Evolutionary conservation across 2,329 filamentous ascomycete species (phyloP).

Genomic region (Epichloe bromicola): DNA sequence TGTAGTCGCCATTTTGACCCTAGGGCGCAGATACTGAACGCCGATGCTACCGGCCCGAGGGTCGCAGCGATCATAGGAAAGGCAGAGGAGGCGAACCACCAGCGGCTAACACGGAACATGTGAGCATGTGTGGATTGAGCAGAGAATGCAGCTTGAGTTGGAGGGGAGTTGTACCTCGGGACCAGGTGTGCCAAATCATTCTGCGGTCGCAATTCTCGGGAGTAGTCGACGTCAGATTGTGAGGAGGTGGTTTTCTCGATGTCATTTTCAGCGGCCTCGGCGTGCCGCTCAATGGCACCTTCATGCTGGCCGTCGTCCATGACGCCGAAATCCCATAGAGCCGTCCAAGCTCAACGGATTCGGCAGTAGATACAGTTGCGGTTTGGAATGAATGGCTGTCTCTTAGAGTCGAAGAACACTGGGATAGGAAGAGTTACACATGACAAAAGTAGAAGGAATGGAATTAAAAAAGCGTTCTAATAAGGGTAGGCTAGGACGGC

Average conservation of each 20-base stretch:
- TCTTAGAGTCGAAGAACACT: no score
- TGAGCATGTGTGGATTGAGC: neutral
- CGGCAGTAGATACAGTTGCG: neutral
- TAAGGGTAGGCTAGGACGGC: neutral
- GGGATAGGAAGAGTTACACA: neutral
- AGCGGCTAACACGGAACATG: constrained; percentile 30
- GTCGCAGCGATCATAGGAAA: constrained; percentile 75
- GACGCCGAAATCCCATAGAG: constrained; percentile 2
- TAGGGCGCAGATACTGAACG: constrained; percentile 78
- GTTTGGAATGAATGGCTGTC: neutral
- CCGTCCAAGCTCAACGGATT: neutral
- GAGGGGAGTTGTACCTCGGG: constrained; percentile 24
- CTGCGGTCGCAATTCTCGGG: constrained; percentile 16
- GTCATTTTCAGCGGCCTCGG: constrained; percentile 15
- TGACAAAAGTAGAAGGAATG: neutral
- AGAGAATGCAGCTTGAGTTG: neutral
- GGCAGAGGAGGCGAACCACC: constrained; percentile 51
- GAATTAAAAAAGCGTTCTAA: neutral
- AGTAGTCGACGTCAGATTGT: neutral
- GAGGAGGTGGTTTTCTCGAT: constrained; percentile 7
- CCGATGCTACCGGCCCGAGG: constrained; percentile 73
- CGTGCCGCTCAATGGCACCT: constrained; percentile 23
- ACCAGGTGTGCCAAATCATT: constrained; percentile 30
- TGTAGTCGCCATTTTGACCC: constrained; percentile 64
- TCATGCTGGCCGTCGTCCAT: constrained; percentile 31